Conservation (phyloP, 176 grass and related monocot species). For the Oryza glumipatula region DNA sequence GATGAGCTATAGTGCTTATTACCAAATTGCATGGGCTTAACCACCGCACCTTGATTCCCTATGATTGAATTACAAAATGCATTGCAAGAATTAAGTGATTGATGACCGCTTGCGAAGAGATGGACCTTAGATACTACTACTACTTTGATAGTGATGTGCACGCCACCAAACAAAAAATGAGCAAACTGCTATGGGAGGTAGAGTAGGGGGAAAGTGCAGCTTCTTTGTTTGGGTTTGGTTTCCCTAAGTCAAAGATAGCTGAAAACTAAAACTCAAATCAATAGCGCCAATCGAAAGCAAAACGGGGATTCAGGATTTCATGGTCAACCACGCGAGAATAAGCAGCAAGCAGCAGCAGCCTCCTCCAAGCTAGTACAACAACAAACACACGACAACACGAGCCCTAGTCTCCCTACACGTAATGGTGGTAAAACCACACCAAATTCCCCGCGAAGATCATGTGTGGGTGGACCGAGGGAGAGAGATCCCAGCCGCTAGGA, state of each 20-base stretch:
- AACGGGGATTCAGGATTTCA: background rate
- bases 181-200: background rate
- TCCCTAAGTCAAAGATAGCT: background rate
- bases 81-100: background rate
- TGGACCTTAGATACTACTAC: background rate
- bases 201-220: background rate
- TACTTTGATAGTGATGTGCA: background rate
- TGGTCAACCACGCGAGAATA: slow-evolving; percentile 10
- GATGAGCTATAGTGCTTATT: background rate
- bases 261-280: background rate
- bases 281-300: background rate
- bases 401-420: background rate
- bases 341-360: background rate
- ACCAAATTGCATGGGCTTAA: background rate
- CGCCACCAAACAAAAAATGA: background rate
- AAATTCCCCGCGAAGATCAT: slow-evolving; percentile 30
- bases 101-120: background rate
- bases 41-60: background rate
- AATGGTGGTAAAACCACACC: background rate
- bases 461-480: background rate
- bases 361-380: background rate
- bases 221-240: background rate
- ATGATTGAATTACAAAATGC: background rate
- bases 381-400: background rate
- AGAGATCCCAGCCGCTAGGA: background rate